Conservation (phyloP, 129 eudicot species). For the Apium graveolens region DNA sequence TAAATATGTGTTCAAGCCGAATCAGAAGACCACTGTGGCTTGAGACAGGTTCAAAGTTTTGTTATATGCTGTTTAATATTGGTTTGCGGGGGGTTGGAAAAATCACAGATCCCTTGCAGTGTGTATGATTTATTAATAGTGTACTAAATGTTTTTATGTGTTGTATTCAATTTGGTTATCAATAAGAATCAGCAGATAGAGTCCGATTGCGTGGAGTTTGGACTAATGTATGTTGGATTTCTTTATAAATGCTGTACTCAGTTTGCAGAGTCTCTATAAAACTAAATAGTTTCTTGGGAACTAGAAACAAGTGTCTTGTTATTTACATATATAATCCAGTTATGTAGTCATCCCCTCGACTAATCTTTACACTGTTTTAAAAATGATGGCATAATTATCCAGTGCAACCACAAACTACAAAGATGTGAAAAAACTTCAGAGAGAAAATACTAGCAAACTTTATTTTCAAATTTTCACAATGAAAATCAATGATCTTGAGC, state of each 20-base stretch:
- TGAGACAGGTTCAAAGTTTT: slow-evolving; percentile 9
- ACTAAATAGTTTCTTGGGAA: not conserved
- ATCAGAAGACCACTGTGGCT: slow-evolving; percentile 11
- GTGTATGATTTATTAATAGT: not conserved
- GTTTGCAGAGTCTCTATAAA: not conserved
- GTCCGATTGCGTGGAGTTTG: not conserved
- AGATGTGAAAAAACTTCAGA: not conserved
- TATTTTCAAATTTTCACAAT: not conserved
- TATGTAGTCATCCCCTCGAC: not conserved
- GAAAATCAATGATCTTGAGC: not conserved
- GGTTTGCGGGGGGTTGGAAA: not conserved
- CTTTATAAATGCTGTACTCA: not conserved
- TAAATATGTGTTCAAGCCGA: slow-evolving; percentile 18
- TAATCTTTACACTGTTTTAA: not conserved
- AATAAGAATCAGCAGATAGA: slow-evolving; percentile 3
- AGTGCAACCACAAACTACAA: not conserved
- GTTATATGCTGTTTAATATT: slow-evolving; percentile 3
- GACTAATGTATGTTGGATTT: not conserved
- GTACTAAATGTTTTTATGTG: not conserved
- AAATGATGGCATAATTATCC: not conserved
- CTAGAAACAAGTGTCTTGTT: not conserved
- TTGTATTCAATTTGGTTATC: slow-evolving; percentile 7
- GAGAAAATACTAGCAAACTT: not conserved
- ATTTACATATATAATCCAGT: not conserved
- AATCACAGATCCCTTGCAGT: not conserved